Evolutionary conservation across 2,329 filamentous ascomycete species (phyloP), one percentile per base, ranked within the genome.

Genomic region (Pseudogymnoascus sp.): DNA sequence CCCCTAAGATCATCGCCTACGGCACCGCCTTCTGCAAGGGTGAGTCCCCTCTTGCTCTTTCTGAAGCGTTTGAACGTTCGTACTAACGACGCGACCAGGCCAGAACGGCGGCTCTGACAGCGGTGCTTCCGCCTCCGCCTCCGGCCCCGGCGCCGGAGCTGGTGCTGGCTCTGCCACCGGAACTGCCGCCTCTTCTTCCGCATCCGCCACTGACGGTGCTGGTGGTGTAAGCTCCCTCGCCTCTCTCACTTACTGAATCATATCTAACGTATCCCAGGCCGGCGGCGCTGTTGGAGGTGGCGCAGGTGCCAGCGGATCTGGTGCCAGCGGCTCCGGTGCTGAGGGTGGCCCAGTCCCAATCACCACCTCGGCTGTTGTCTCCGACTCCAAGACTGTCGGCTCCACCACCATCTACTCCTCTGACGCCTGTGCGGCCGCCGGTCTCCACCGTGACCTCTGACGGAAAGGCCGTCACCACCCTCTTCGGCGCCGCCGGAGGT

Each of bases 1-100:
- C 66, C 6, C 59, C 63, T 11, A 60, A 65, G 67, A 75, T 69
- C 31, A 69, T 72, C 41, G 64, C 68, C 40, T 74, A 70, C 64
- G 72, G 69, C 41, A 38, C 33, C 11, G 58, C 14, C 41, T 72
- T 69, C 65, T 72, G 72, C 62, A 59, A 59, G 55, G 55, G 55
- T 38, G 55, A 35, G 31, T 21, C 2, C 16, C 2, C 7, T 4
- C 6, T n/a, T 37, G 2, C 9, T 11, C n/a, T 21, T 8, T 5
- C 2, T 18, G 16, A 1, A 1, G 21, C 8, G 2, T 31, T n/a
- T 23, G 58, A n/a, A 25, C 7, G 1, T 9, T 7, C 5, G 12
- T 25, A 61, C n/a, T 31, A n/a, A 38, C 55, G 7, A 23, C 4
- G 12, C 35, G 3, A 6, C 31, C 9, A 35, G 31, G 16, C 31